phyloP scores from a whole-genome alignment of 139 green algal species.

The Closterium sp. region DNA sequence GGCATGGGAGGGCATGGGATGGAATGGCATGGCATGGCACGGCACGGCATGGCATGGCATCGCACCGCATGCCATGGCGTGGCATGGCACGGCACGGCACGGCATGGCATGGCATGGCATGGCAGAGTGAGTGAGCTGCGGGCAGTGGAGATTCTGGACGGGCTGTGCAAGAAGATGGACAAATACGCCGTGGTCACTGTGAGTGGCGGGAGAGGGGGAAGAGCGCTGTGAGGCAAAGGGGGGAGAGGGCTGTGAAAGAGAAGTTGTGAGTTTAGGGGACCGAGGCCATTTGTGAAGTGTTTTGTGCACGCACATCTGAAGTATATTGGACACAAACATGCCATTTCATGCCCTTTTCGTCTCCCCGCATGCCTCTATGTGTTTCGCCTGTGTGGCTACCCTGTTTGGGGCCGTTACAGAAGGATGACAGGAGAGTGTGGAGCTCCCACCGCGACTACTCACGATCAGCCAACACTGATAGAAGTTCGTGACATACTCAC shows the following conservation, averaged over 20 bases:
- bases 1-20: neutral
- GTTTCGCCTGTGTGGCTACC: neutral
- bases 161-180: constrained; percentile 44
- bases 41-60: too few species aligned
- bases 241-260: neutral
- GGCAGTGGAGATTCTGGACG: constrained; percentile 37
- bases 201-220: neutral
- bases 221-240: neutral
- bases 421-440: neutral
- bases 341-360: neutral
- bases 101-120: neutral
- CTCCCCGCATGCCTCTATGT: neutral
- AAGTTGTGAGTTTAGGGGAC: neutral
- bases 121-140: constrained; percentile 47
- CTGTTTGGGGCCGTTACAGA: neutral
- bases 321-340: neutral
- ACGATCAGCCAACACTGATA: neutral
- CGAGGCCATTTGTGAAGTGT: too few species aligned
- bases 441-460: neutral
- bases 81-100: neutral
- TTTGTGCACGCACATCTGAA: too few species aligned
- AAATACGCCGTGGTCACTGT: constrained; percentile 18
- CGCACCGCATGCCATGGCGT: neutral
- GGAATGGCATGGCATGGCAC: neutral
- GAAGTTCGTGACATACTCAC: neutral